Conservation (phyloP, 1,284 basidiomycete species). For the Ustanciosporium gigantosporum region DNA sequence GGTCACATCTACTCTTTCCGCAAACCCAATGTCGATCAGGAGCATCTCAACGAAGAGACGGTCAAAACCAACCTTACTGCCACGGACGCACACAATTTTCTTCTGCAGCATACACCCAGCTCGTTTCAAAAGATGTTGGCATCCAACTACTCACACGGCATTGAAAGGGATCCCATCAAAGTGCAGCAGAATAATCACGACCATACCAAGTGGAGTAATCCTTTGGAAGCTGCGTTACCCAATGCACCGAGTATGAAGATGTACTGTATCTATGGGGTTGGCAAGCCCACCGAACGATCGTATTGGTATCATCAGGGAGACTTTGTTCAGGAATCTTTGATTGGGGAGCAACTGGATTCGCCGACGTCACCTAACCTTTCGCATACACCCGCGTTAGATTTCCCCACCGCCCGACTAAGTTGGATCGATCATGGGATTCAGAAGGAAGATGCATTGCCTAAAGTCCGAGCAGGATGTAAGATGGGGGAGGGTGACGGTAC, state of each 20-base stretch:
- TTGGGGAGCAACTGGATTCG: conserved; percentile 32
- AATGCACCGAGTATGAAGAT: conserved; percentile 90
- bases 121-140: conserved; percentile 84
- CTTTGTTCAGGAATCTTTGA: conserved; percentile 23
- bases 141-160: conserved; percentile 88
- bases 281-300: conserved; percentile 87
- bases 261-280: conserved; percentile 91
- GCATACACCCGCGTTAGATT: conserved; percentile 35
- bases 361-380: conserved; percentile 34
- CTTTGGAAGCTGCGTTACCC: conserved; percentile 78
- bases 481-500: conserved; percentile 80
- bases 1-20: conserved; percentile 85
- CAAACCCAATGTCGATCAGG: conserved; percentile 27
- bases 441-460: conserved; percentile 39
- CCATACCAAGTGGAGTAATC: conserved; percentile 78
- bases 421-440: conserved; percentile 46
- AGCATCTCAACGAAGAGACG: conserved; percentile 26
- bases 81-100: conserved; percentile 75
- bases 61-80: conserved; percentile 69
- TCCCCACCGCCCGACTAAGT: conserved; percentile 43
- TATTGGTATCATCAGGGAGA: conserved; percentile 55
- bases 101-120: conserved; percentile 79
- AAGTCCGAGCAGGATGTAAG: conserved; percentile 50
- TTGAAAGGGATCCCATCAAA: conserved; percentile 72
- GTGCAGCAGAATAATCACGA: conserved; percentile 59